A percentile compares a stretch with the other conserved stretches of the same genome.
phyloP scores from a whole-genome alignment of 371 early-diverging fungal genomes.

The Rhizomucor miehei region DNA sequence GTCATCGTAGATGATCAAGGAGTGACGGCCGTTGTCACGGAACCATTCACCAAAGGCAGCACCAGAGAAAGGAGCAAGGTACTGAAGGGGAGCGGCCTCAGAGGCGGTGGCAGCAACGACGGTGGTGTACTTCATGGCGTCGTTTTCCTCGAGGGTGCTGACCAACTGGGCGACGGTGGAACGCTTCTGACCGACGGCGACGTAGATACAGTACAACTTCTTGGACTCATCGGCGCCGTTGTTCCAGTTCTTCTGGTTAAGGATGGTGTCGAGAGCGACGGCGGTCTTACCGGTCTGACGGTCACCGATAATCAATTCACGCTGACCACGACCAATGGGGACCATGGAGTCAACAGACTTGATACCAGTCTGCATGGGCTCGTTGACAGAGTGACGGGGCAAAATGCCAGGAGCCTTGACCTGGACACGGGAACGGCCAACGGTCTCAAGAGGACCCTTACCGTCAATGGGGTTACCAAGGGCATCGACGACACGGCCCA shows the following conservation, averaged over 20 bases:
- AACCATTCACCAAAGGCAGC: constrained; percentile 93
- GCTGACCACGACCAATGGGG: constrained; percentile 97
- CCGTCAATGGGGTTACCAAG: constrained; percentile 98
- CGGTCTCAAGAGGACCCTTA: constrained; percentile 87
- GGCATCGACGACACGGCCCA: constrained; percentile 96
- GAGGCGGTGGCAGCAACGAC: constrained; percentile 96
- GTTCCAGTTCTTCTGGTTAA: constrained; percentile 97
- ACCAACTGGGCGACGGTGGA: constrained; percentile 97
- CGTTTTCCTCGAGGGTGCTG: constrained; percentile 90
- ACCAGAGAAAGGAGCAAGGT: constrained; percentile 95
- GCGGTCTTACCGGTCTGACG: constrained; percentile 98
- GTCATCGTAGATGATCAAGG: constrained; percentile 94
- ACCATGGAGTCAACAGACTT: constrained; percentile 98
- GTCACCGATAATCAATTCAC: constrained; percentile 98
- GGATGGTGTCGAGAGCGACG: constrained; percentile 93
- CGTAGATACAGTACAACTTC: constrained; percentile 92
- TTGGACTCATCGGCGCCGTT: constrained; percentile 51
- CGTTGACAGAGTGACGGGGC: constrained; percentile 94
- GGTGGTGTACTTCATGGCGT: constrained; percentile 80
- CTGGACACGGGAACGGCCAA: constrained; percentile 83
- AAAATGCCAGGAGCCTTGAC: constrained; percentile 98
- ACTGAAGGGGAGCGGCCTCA: constrained; percentile 94
- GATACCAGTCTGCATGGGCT: constrained; percentile 98
- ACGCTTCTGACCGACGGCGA: constrained; percentile 96
- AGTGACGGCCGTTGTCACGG: constrained; percentile 96